phyloP scores from a whole-genome alignment of 306 rosid species.

The Phaseolus lunatus region DNA sequence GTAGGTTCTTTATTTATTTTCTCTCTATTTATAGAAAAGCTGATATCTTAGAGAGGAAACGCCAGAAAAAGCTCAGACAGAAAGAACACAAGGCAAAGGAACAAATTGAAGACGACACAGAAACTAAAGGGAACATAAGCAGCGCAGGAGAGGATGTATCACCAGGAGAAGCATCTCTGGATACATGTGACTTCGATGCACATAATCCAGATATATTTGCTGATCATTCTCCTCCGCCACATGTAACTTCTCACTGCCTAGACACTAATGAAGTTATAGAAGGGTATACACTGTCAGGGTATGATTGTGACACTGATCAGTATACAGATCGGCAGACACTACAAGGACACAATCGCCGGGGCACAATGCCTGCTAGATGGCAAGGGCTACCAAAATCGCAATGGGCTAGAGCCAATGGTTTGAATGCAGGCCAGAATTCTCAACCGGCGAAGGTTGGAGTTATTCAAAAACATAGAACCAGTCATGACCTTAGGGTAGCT shows the following conservation, averaged over 20 bases:
- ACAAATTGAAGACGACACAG: slow-evolving; percentile 55
- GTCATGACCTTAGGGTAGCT: slow-evolving; percentile 56
- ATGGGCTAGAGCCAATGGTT: slow-evolving; percentile 53
- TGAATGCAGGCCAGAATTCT: slow-evolving; percentile 58
- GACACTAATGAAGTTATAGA: slow-evolving; percentile 56
- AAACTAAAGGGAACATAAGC: slow-evolving; percentile 50
- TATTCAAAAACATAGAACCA: slow-evolving; percentile 64
- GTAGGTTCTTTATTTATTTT: slow-evolving; percentile 34
- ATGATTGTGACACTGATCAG: slow-evolving; percentile 54
- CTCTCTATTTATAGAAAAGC: slow-evolving; percentile 63
- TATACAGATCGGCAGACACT: slow-evolving; percentile 56
- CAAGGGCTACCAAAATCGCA: slow-evolving; percentile 69
- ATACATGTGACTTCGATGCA: slow-evolving; percentile 48
- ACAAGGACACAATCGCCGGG: slow-evolving; percentile 53
- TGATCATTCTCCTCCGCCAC: slow-evolving; percentile 46
- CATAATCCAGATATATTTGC: slow-evolving; percentile 46
- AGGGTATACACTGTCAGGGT: slow-evolving; percentile 47
- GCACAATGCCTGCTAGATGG: slow-evolving; percentile 48
- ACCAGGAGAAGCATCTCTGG: slow-evolving; percentile 58
- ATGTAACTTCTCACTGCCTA: slow-evolving; percentile 48
- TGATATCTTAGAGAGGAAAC: slow-evolving; percentile 80
- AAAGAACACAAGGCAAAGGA: slow-evolving; percentile 79
- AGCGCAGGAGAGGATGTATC: slow-evolving; percentile 50
- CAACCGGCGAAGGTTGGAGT: slow-evolving; percentile 64
- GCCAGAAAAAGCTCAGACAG: slow-evolving; percentile 86